phyloP scores from a whole-genome alignment of 371 early-diverging fungal genomes.

The Chytridium lagenaria region DNA sequence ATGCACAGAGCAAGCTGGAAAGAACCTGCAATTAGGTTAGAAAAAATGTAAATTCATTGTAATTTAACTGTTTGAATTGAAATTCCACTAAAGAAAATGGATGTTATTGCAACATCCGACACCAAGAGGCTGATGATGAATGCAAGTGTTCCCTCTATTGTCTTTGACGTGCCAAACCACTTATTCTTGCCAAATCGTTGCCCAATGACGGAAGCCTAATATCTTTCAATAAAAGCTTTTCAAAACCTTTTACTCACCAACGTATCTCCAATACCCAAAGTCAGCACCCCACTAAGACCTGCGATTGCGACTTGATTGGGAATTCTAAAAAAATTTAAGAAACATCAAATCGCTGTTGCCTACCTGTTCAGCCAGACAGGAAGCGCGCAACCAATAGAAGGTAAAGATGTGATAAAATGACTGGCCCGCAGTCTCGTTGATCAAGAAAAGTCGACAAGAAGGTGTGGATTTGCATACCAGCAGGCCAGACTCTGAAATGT shows the following conservation, averaged over 20 bases:
- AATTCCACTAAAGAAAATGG: background rate
- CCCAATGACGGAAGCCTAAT: slow-evolving; percentile 83
- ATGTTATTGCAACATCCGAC: background rate
- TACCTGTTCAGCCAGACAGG: slow-evolving; percentile 85
- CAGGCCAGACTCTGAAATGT: slow-evolving; percentile 74
- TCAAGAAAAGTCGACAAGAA: slow-evolving; percentile 84
- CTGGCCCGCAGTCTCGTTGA: slow-evolving; percentile 76
- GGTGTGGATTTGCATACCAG: slow-evolving; percentile 62
- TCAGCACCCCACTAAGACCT: slow-evolving; percentile 78
- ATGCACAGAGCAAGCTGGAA: background rate
- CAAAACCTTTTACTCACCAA: slow-evolving; percentile 67
- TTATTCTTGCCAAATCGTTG: slow-evolving; percentile 68
- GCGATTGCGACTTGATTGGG: slow-evolving; percentile 44
- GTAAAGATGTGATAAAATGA: slow-evolving; percentile 89
- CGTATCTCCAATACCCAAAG: slow-evolving; percentile 88
- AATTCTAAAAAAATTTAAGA: slow-evolving; percentile 8
- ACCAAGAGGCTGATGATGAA: slow-evolving; percentile 65
- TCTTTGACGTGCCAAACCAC: slow-evolving; percentile 83
- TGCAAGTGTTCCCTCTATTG: slow-evolving; percentile 86
- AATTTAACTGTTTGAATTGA: no score
- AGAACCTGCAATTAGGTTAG: slow-evolving; percentile 5
- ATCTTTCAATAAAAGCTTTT: no score
- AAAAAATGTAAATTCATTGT: no score
- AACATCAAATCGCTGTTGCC: background rate
- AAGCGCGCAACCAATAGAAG: slow-evolving; percentile 84